Evolutionary conservation across 305 asterid species (phyloP).

Genomic region (Nicotiana rustica): DNA sequence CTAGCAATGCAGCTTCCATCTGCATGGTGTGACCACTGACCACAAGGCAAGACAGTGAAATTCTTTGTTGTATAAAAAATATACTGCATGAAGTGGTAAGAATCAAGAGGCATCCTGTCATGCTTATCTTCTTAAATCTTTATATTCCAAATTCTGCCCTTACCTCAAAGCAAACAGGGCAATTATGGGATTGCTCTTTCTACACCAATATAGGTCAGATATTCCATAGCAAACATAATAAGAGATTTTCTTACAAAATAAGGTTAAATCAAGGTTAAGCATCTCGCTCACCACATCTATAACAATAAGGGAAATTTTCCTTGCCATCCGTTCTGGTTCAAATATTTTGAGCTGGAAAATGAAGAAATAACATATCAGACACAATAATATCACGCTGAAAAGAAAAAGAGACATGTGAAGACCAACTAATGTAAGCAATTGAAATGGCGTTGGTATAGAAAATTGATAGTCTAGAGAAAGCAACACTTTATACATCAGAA

Average conservation of each 20-base stretch:
- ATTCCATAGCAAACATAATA: background rate
- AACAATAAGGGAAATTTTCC: conserved; percentile 74
- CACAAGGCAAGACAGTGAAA: conserved; percentile 60
- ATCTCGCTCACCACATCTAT: conserved; percentile 60
- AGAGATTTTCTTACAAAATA: background rate
- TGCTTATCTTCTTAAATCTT: background rate
- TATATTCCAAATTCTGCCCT: background rate
- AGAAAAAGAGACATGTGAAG: background rate
- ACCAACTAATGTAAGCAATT: conserved; percentile 20
- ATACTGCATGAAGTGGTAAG: conserved; percentile 49
- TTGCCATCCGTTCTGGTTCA: conserved; percentile 73
- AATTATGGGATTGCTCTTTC: conserved; percentile 87
- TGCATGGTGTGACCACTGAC: too few species aligned
- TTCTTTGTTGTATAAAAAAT: conserved; percentile 69
- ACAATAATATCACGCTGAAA: background rate
- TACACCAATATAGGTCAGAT: conserved; percentile 50
- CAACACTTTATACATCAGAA: background rate
- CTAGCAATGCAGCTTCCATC: too few species aligned
- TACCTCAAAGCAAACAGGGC: conserved; percentile 92
- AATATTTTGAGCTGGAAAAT: background rate
- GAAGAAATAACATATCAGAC: background rate
- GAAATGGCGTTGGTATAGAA: background rate
- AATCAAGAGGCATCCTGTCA: background rate
- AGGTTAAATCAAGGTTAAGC: background rate
- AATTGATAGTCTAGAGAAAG: too few species aligned